Conservation (phyloP, 1,284 basidiomycete species). For the Austroboletus niveus region DNA sequence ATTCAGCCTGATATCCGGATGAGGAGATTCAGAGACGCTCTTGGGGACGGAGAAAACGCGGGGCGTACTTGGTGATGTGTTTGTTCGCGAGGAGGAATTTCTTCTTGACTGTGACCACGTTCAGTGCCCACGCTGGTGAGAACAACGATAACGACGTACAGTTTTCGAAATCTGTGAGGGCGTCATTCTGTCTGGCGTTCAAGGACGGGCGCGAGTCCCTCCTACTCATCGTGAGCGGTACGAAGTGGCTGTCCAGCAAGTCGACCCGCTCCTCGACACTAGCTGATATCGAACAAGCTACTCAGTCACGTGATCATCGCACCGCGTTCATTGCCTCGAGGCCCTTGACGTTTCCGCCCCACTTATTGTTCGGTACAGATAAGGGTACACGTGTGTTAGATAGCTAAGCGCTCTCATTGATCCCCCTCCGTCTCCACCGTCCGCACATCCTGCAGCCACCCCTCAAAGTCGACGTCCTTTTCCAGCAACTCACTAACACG, state of each 20-base stretch:
- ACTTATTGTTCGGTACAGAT: conserved; percentile 21
- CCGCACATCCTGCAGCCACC: conserved; percentile 41
- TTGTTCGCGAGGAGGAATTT: conserved; percentile 86
- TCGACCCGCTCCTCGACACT: conserved; percentile 20
- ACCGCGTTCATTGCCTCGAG: conserved; percentile 33
- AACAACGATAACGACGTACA: conserved; percentile 48
- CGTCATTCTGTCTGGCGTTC: conserved; percentile 68
- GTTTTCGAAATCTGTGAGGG: conserved; percentile 77
- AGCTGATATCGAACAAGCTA: conserved; percentile 34
- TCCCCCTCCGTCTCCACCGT: conserved; percentile 16
- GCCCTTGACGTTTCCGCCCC: conserved; percentile 28
- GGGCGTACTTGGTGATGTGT: conserved; percentile 77
- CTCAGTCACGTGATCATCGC: conserved; percentile 26
- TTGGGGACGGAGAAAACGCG: neutral
- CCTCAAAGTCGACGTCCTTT: conserved; percentile 45
- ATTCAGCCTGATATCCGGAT: conserved; percentile 57
- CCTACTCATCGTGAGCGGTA: conserved; percentile 63
- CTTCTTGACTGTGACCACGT: conserved; percentile 69
- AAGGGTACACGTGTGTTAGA: conserved; percentile 20
- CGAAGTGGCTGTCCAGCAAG: conserved; percentile 21
- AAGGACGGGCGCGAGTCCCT: conserved; percentile 74
- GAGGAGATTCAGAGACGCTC: conserved; percentile 9
- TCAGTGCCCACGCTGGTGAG: conserved; percentile 12
- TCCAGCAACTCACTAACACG: conserved; percentile 43
- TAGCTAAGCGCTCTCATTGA: conserved; percentile 4